A percentile compares a stretch with the other conserved stretches of the same genome.
These are phyloP conservation scores for Kokia cookei DNA, from an alignment of 441 rosid species.

Conservation along the genomic window DNA sequence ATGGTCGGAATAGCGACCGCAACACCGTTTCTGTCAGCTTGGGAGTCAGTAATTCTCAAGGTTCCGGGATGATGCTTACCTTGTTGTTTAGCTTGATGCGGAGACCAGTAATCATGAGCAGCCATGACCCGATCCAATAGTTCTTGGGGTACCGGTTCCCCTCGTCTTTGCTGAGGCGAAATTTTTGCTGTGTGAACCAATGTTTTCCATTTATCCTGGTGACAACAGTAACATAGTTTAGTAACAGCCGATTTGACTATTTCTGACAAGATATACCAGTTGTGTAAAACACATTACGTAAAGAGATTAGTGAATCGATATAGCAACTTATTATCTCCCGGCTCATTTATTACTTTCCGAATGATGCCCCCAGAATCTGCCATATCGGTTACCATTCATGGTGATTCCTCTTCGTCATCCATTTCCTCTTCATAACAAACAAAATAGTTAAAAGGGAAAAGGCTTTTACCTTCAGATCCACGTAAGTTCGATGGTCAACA, in stretches of 20 bases:
- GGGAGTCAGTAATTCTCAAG: slow-evolving; percentile 17
- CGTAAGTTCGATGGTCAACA: slow-evolving; percentile 68
- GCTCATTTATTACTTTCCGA: too few species aligned
- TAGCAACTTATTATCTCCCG: too few species aligned
- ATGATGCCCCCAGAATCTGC: background rate
- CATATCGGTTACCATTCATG: background rate
- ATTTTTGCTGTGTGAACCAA: slow-evolving; percentile 68
- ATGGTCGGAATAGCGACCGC: slow-evolving; percentile 16
- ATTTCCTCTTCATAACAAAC: background rate
- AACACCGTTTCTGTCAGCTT: slow-evolving; percentile 11
- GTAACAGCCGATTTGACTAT: background rate
- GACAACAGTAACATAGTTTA: background rate
- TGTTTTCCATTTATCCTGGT: slow-evolving; percentile 77
- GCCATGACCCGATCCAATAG: slow-evolving; percentile 64
- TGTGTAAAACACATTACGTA: background rate
- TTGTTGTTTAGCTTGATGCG: slow-evolving; percentile 48
- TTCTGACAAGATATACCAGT: background rate
- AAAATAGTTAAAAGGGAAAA: background rate
- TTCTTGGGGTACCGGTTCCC: slow-evolving; percentile 71
- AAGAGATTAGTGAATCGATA: background rate
- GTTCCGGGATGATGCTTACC: slow-evolving; percentile 37
- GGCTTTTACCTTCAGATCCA: slow-evolving; percentile 60
- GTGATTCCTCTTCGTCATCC: background rate
- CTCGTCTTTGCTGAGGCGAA: slow-evolving; percentile 64
- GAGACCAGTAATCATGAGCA: slow-evolving; percentile 66